Evolutionary conservation across 257 asterid species (phyloP).

Genomic region (Eucommia ulmoides): DNA sequence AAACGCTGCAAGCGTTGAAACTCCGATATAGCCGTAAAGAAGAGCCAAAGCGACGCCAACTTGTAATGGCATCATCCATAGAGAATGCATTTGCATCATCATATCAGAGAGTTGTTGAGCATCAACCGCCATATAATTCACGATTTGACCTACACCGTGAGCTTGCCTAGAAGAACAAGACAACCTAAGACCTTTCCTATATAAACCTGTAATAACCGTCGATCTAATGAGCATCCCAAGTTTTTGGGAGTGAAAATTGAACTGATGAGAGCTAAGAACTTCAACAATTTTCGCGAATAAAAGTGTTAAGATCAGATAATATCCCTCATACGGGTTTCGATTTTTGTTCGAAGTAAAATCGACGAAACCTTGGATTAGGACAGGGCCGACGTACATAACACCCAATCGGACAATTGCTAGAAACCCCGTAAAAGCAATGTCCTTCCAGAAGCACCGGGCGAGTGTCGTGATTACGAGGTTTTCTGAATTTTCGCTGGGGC

Average conservation of each 20-base stretch:
- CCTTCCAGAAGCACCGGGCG: constrained; percentile 46
- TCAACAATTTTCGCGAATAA: constrained; percentile 34
- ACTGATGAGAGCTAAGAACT: constrained; percentile 61
- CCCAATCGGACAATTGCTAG: constrained; percentile 29
- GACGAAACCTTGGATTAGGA: constrained; percentile 43
- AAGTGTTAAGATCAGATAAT: constrained; percentile 28
- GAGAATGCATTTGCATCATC: constrained; percentile 37
- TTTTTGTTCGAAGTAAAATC: constrained; percentile 31
- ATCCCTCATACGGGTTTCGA: constrained; percentile 23
- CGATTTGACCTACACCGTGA: constrained; percentile 71
- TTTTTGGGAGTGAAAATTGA: constrained; percentile 37
- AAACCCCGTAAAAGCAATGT: constrained; percentile 31
- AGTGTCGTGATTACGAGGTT: constrained; percentile 36
- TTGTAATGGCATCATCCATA: constrained; percentile 66
- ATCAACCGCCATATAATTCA: constrained; percentile 75
- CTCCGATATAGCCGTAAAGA: constrained; percentile 38
- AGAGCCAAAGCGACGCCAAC: constrained; percentile 35
- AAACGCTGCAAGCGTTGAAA: constrained; percentile 26
- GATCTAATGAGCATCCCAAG: constrained; percentile 66
- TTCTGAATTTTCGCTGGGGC: constrained; percentile 25
- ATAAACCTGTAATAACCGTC: constrained; percentile 34
- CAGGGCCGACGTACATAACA: constrained; percentile 52
- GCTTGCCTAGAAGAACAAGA: constrained; percentile 51
- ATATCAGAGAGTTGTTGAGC: constrained; percentile 50
- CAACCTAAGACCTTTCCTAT: constrained; percentile 45